Evolutionary conservation across 805 yeast species (phyloP), one percentile per base, ranked within the genome.

Genomic region (Lachancea kluyveri): DNA sequence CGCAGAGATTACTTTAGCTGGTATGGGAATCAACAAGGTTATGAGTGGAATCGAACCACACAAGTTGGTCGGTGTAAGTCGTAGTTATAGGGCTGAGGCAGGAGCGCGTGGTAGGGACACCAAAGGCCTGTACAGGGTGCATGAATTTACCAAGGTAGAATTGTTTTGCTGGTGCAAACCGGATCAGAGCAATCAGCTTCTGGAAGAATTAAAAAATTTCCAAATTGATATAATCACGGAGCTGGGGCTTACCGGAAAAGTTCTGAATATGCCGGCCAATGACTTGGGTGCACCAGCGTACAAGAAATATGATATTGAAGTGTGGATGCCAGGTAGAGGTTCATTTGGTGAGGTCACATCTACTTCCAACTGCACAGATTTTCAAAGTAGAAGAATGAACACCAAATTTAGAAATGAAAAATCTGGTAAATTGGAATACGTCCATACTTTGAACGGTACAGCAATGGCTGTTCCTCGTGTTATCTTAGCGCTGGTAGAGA

Each of bases 281-380:
- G 98, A 92, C 53, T 62, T 92, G 31, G 98, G 98, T 0, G 79
- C 95, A 0, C 95, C 98, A 1, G 97, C 97, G 0, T 75, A 69
- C 57, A 79, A 82, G 50, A 92, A 92, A 54, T 85, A 77, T 52
- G 98, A 92, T 47, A 84, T 88, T 36, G 98, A 92, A 59, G 95
- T 88, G 0, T 85, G 95, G 87, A 90, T 92, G 97, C 97, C 97
- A 0, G 96, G 97, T 2, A 72, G 96, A 46, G 88, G 85, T 1
- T 55, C 62, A 2, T 90, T 94, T 85, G 98, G 98, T 4, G 98
- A 92, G 54, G 67, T 92, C 19, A 77, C 94, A 1, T 84, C 95
- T 17, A 70, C 94, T 1, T 87, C 96, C 2, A 90, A 88, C 52
- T 92, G 98, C 57, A 73, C 86, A 3, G 96, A 88, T 44, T 92